phyloP scores from a whole-genome alignment of 2,329 filamentous ascomycete genomes.

The Epicoccum sorghinum region DNA sequence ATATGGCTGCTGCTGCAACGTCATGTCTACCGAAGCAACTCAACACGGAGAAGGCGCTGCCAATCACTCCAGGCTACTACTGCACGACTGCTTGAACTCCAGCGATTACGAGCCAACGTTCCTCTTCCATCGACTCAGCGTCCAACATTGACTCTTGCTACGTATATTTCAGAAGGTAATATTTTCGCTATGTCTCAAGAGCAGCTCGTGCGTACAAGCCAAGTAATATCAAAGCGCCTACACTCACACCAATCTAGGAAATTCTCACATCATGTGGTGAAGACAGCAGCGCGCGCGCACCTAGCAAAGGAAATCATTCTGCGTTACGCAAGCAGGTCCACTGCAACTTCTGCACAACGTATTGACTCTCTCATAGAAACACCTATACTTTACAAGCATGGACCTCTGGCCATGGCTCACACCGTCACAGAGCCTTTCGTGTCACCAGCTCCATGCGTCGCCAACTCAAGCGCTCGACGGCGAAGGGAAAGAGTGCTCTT shows the following conservation, averaged over 20 bases:
- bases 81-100: not conserved
- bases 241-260: conserved; percentile 4
- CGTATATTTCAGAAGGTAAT: too few species aligned
- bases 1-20: not conserved
- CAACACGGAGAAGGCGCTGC: not conserved
- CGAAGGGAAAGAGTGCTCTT: conserved; percentile 25
- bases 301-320: not conserved
- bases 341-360: conserved; percentile 6
- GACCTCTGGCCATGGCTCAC: conserved; percentile 10
- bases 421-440: not conserved
- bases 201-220: conserved; percentile 3
- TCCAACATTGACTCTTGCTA: too few species aligned
- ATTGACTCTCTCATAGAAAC: not conserved
- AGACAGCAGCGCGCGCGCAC: not conserved
- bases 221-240: not conserved
- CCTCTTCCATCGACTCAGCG: too few species aligned
- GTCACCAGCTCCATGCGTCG: conserved; percentile 8
- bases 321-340: not conserved
- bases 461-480: conserved; percentile 37
- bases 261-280: not conserved
- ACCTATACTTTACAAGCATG: not conserved
- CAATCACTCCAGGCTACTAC: not conserved
- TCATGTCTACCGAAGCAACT: not conserved
- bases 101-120: too few species aligned
- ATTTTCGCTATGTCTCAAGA: too few species aligned